Evolutionary conservation across 2,329 filamentous ascomycete species (phyloP), one percentile per base, ranked within the genome.

Genomic region (Aspergillus aculeatus): DNA sequence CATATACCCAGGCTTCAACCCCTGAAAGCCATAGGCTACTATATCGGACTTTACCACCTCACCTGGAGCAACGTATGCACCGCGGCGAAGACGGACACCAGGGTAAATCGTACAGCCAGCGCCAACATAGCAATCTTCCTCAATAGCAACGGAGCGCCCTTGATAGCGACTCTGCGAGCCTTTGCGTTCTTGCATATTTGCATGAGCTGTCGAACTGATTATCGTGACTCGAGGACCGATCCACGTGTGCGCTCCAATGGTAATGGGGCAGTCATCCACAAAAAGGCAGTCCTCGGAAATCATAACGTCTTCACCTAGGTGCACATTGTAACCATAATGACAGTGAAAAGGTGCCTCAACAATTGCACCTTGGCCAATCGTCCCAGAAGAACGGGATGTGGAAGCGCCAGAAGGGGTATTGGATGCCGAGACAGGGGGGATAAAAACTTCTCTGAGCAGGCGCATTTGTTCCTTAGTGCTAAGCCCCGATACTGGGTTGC

Each of bases 301-400:
- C 57, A 88, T 85, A 2, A 96, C 91, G 64, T 95, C 88, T 67
- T 93, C 89, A 12, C 91, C 93, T 66, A 99, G 90, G 51, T 85
- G 84, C 68, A 98, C 89, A 74, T 99, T 98, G 78, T 96, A 98
- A 0, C 95, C 95, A 70, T 97, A 97, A 70, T 97, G 92, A 73
- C 94, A 97, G 50, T 84, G 88, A 74, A 99, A 98, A 0, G 94
- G 94, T 2, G 90, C 87, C 69, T 96, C 92, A 26, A 99, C 89
- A 47, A 88, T 82, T 5, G 91, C 89, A 57, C 89, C 86, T 16
- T 87, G 84, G n/a, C 91, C 91, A 5, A 95, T 84, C 24, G 84
- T 58, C 85, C 90, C 57, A 80, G 64, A 61, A 71, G 66, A 84
- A 82, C 47, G 81, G 82, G 56, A 84, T 73, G 10, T 83, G 77